Percentiles rank a stretch among this genome's conserved stretches.
phyloP scores from a whole-genome alignment of 305 asterid species.

The Coffea humblotiana region DNA sequence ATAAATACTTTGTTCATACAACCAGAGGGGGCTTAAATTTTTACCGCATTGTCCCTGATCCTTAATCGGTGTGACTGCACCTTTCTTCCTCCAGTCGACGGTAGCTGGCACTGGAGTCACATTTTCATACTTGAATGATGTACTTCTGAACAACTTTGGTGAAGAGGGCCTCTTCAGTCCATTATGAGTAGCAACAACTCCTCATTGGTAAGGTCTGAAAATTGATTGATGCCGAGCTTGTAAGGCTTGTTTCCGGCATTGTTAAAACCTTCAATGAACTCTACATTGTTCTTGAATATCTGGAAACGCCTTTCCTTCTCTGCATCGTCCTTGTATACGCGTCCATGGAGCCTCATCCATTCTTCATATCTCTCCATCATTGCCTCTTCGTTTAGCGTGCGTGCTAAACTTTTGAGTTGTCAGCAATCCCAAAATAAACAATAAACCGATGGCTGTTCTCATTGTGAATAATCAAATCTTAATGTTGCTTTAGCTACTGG shows the following conservation, averaged over 20 bases:
- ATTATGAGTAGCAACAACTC: slow-evolving; percentile 43
- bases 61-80: slow-evolving; percentile 60
- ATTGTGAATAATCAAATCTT: slow-evolving; percentile 9
- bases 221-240: slow-evolving; percentile 47
- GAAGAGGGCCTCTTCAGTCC: slow-evolving; percentile 33
- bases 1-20: not conserved
- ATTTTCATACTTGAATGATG: slow-evolving; percentile 45
- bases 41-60: slow-evolving; percentile 60
- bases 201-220: slow-evolving; percentile 48
- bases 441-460: slow-evolving; percentile 19
- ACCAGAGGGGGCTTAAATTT: not conserved
- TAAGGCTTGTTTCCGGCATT: slow-evolving; percentile 32
- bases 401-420: slow-evolving; percentile 26
- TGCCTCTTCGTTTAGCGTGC: slow-evolving; percentile 20
- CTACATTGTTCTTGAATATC: slow-evolving; percentile 40
- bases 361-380: slow-evolving; percentile 39
- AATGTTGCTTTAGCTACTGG: not conserved
- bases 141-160: not conserved
- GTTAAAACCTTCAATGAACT: slow-evolving; percentile 39
- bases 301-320: slow-evolving; percentile 46
- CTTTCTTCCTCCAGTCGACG: slow-evolving; percentile 54
- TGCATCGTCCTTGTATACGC: slow-evolving; percentile 27
- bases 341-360: slow-evolving; percentile 41
- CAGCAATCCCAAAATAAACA: slow-evolving; percentile 21
- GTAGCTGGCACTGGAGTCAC: slow-evolving; percentile 38